These are phyloP conservation scores for Dactylellina parvicollis DNA, from an alignment of 2,329 filamentous ascomycete species.

Conservation along the genomic window DNA sequence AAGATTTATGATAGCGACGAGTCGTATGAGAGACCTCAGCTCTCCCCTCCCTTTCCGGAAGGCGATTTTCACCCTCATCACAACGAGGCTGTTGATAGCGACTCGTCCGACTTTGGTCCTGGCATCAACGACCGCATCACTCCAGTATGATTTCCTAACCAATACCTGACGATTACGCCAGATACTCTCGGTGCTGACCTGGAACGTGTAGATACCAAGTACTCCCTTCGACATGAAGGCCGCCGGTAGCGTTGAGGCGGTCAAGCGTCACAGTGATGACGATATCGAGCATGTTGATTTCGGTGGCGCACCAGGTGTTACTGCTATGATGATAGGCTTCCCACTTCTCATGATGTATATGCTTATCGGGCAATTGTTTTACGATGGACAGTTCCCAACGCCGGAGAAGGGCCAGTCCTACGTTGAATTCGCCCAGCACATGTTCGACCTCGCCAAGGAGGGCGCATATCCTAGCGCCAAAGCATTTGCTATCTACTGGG, in stretches of 20 bases:
- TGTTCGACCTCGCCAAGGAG: constrained; percentile 78
- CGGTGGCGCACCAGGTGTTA: constrained; percentile 82
- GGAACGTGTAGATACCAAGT: constrained; percentile 11
- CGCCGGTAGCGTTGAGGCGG: constrained; percentile 38
- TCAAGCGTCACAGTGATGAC: constrained; percentile 57
- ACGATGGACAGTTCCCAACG: constrained; percentile 81
- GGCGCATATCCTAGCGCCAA: constrained; percentile 83
- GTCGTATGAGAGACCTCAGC: constrained; percentile 57
- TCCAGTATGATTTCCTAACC: not conserved
- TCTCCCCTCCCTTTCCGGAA: constrained; percentile 26
- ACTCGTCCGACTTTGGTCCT: constrained; percentile 45
- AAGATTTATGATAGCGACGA: constrained; percentile 60
- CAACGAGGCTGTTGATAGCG: constrained; percentile 55
- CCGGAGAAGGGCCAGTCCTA: constrained; percentile 74
- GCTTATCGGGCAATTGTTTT: constrained; percentile 96
- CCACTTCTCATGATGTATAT: constrained; percentile 98
- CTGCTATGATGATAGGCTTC: constrained; percentile 88
- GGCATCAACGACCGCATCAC: constrained; percentile 61
- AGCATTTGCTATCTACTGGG: constrained; percentile 95
- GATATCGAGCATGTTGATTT: constrained; percentile 75
- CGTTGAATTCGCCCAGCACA: constrained; percentile 75
- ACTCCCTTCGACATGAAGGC: constrained; percentile 51
- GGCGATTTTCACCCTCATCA: constrained; percentile 38
- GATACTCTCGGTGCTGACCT: too few species aligned
- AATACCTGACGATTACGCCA: too few species aligned